Conservation (phyloP, 2,329 filamentous ascomycete genomes). For the Pestalotiopsis sp. region DNA sequence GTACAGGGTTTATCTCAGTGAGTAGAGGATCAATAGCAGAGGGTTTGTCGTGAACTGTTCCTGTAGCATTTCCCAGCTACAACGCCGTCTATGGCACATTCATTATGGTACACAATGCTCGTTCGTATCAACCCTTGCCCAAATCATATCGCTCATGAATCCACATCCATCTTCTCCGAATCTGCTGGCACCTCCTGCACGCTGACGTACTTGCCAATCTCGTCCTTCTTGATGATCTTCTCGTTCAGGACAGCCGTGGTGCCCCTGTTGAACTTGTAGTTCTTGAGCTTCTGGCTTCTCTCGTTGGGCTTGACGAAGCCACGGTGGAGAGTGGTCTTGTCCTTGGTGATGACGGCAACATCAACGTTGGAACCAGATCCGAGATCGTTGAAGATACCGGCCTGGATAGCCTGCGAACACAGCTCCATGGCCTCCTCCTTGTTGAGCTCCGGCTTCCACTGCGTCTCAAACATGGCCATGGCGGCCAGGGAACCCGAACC, state of each 20-base stretch:
- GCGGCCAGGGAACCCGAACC: conserved; percentile 93
- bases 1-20: not conserved
- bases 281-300: conserved; percentile 86
- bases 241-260: conserved; percentile 97
- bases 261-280: conserved; percentile 86
- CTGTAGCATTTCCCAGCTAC: conserved; percentile 2
- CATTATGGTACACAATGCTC: conserved; percentile 15
- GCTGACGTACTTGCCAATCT: conserved; percentile 91
- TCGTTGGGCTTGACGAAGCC: conserved; percentile 95
- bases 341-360: conserved; percentile 90
- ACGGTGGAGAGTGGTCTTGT: conserved; percentile 91
- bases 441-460: conserved; percentile 81
- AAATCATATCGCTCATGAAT: conserved; percentile 46
- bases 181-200: conserved; percentile 82
- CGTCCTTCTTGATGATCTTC: conserved; percentile 92
- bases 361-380: conserved; percentile 98
- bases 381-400: conserved; percentile 98
- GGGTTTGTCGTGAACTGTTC: conserved; percentile 1
- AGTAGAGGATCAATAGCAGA: not conserved
- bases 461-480: conserved; percentile 97
- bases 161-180: conserved; percentile 71
- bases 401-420: conserved; percentile 77
- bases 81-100: conserved; percentile 17
- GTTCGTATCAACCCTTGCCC: conserved; percentile 1
- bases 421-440: conserved; percentile 72